Evolutionary conservation across 208 protist species (phyloP).

Genomic region (Trypanosoma boissoni): DNA sequence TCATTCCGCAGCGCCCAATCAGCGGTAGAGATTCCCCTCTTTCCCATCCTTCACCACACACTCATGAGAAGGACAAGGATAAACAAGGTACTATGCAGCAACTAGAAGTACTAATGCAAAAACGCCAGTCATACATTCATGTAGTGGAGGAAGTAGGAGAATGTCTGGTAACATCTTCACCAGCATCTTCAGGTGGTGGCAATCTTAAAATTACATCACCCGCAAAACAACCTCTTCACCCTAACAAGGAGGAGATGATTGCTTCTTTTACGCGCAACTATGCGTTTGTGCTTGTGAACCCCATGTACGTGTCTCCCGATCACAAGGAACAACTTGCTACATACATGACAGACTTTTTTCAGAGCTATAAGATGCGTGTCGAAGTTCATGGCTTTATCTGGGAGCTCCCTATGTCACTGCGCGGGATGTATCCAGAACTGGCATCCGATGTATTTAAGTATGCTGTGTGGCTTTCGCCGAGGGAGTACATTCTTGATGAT

Average conservation of each 20-base stretch:
- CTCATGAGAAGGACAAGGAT: too few relatives aligned
- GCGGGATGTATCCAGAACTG: conserved; percentile 29
- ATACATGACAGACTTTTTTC: conserved; percentile 28
- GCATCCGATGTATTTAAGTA: conserved; percentile 51
- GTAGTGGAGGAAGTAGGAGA: too few relatives aligned
- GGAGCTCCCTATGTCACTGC: conserved; percentile 23
- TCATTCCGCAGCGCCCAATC: conserved; percentile 5
- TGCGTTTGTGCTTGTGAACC: conserved; percentile 37
- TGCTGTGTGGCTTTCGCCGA: conserved; percentile 31
- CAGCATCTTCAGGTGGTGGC: too few relatives aligned
- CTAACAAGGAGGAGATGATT: too few relatives aligned
- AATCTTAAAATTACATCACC: too few relatives aligned
- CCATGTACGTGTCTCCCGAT: conserved; percentile 15
- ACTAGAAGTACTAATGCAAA: too few relatives aligned
- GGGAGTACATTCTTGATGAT: conserved; percentile 25
- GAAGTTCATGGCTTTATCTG: conserved; percentile 20
- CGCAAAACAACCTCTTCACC: too few relatives aligned
- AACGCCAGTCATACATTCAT: too few relatives aligned
- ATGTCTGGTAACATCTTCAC: too few relatives aligned
- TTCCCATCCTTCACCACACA: neutral
- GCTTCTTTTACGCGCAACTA: conserved; percentile 22
- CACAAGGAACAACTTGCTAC: neutral
- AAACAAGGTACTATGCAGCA: neutral
- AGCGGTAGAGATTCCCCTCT: too few relatives aligned
- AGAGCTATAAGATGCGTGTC: conserved; percentile 29